phyloP scores from a whole-genome alignment of 768 basidiomycete species.

The Aureoboletus auriporus region DNA sequence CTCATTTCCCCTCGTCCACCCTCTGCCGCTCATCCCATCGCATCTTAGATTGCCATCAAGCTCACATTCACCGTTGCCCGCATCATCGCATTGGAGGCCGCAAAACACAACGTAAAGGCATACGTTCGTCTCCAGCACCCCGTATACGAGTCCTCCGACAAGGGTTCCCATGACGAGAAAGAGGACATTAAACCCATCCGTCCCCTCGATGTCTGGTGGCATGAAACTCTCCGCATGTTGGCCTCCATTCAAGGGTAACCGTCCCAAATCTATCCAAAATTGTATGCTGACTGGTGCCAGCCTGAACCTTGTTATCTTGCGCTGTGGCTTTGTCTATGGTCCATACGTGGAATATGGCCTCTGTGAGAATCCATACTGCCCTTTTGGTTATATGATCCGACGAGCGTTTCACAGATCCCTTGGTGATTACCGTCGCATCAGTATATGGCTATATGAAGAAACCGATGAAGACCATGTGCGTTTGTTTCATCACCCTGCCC shows the following conservation, averaged over 20 bases:
- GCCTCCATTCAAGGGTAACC: constrained; percentile 68
- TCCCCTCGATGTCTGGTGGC: constrained; percentile 81
- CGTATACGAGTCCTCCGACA: constrained; percentile 72
- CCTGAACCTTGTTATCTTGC: constrained; percentile 75
- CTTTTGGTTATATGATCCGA: constrained; percentile 9
- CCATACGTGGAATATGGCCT: constrained; percentile 73
- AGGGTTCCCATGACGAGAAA: constrained; percentile 63
- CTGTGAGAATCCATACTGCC: constrained; percentile 38
- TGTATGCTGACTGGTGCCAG: constrained; percentile 34
- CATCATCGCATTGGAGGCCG: constrained; percentile 71
- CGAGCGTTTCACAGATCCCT: constrained; percentile 47
- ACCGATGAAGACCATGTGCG: constrained; percentile 82
- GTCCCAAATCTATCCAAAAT: not conserved
- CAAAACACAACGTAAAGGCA: constrained; percentile 72
- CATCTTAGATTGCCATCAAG: constrained; percentile 67
- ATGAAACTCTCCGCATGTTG: constrained; percentile 73
- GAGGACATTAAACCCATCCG: constrained; percentile 70
- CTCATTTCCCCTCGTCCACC: not conserved
- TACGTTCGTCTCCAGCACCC: constrained; percentile 76
- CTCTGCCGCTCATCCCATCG: constrained; percentile 4
- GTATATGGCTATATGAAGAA: constrained; percentile 81
- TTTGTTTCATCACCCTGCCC: not conserved
- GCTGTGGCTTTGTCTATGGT: constrained; percentile 75
- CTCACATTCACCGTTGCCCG: constrained; percentile 68
- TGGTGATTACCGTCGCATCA: constrained; percentile 68